Conservation (phyloP, 176 grass and related monocot species). For the Metroxylon sagu region DNA sequence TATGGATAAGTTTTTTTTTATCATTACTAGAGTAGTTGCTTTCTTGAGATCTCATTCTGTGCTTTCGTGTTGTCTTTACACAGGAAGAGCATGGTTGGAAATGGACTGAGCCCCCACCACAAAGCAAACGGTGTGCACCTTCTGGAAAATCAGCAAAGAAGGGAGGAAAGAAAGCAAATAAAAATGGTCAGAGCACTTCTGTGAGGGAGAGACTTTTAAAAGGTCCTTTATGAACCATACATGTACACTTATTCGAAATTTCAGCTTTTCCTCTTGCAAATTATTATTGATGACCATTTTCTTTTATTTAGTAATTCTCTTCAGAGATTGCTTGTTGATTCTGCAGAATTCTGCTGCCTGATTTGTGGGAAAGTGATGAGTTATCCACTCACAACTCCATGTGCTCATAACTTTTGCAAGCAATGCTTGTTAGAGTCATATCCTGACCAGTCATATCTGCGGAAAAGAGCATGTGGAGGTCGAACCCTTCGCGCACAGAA, state of each 20-base stretch:
- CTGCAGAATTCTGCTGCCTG: conserved; percentile 79
- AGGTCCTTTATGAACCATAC: conserved; percentile 27
- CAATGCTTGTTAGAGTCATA: conserved; percentile 61
- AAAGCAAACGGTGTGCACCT: conserved; percentile 52
- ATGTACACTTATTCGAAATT: no score
- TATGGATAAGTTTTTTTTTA: no score
- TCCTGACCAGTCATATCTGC: conserved; percentile 43
- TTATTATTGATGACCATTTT: no score
- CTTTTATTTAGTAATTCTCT: no score
- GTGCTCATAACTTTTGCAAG: conserved; percentile 93
- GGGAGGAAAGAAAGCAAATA: conserved; percentile 25
- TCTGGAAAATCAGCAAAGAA: conserved; percentile 53
- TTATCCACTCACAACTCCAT: conserved; percentile 75
- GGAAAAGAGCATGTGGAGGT: conserved; percentile 59
- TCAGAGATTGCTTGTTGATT: neutral
- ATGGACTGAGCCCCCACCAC: conserved; percentile 64
- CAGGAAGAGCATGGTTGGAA: conserved; percentile 74
- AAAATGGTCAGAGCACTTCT: conserved; percentile 34
- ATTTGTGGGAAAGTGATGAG: conserved; percentile 59
- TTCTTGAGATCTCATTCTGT: no score
- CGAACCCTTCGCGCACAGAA: conserved; percentile 71
- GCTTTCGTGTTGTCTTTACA: neutral
- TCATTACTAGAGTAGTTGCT: no score
- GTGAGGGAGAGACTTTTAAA: conserved; percentile 66
- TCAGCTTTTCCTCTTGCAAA: no score